A percentile compares a stretch with the other conserved stretches of the same genome.
These are phyloP conservation scores for Lavandula angustifolia DNA, from an alignment of 257 asterid species.

Conservation along the genomic window DNA sequence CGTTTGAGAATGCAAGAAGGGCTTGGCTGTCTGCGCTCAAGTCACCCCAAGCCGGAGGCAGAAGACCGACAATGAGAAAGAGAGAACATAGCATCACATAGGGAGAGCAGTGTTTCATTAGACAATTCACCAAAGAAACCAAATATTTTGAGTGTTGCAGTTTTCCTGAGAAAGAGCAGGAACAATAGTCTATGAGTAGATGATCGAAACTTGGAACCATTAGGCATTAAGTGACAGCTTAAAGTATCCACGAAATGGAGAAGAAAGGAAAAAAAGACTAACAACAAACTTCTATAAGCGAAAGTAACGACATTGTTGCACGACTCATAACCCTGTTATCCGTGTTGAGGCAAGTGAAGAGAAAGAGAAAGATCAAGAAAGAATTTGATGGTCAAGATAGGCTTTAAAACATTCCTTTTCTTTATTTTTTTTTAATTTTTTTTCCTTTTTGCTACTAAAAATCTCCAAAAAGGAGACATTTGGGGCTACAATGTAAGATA, in stretches of 20 bases:
- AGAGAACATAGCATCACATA: slow-evolving; percentile 39
- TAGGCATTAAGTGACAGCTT: too few species aligned
- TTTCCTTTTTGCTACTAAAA: neutral
- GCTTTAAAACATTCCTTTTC: neutral
- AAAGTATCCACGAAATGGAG: too few species aligned
- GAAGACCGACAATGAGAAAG: slow-evolving; percentile 42
- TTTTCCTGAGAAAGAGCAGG: slow-evolving; percentile 45
- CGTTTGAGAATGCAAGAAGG: slow-evolving; percentile 66
- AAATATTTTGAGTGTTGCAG: slow-evolving; percentile 23
- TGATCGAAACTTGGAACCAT: too few species aligned
- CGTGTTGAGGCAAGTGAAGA: too few species aligned
- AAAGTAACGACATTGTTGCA: too few species aligned
- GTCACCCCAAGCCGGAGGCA: slow-evolving; percentile 57
- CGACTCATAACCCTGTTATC: too few species aligned
- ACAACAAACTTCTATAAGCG: too few species aligned
- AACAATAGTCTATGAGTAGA: neutral
- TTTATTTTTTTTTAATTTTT: neutral
- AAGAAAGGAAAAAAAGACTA: neutral
- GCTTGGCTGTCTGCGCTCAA: slow-evolving; percentile 62
- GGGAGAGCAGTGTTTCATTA: slow-evolving; percentile 41
- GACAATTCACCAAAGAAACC: slow-evolving; percentile 31
- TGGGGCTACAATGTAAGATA: slow-evolving; percentile 14
- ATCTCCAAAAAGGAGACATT: neutral
- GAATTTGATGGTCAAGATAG: slow-evolving; percentile 2
- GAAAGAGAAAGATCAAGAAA: slow-evolving; percentile 2